These are phyloP conservation scores for Mycena filopes DNA, from an alignment of 768 basidiomycete genomes.

Conservation along the genomic window DNA sequence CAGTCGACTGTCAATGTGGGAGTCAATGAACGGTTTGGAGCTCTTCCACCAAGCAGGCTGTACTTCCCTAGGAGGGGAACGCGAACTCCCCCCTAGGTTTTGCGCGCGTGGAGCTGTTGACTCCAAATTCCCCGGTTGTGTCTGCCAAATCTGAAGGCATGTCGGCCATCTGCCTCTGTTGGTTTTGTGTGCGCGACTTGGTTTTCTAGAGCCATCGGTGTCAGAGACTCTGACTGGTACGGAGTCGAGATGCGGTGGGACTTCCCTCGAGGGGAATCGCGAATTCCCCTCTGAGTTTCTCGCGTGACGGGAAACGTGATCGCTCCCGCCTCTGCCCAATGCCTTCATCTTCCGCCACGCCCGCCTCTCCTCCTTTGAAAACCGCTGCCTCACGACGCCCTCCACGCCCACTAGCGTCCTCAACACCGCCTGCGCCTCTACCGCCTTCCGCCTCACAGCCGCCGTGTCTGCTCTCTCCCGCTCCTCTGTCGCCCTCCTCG, in stretches of 20 bases:
- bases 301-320: slow-evolving; percentile 5
- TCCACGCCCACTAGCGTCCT: slow-evolving; percentile 1
- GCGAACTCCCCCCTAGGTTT: slow-evolving; percentile 14
- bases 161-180: not conserved
- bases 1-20: slow-evolving; percentile 6
- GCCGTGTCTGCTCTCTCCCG: not conserved
- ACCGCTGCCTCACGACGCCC: not conserved
- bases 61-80: slow-evolving; percentile 24
- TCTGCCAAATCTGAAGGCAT: not conserved
- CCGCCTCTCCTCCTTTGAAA: slow-evolving; percentile 1
- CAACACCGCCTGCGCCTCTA: not conserved
- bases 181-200: not conserved
- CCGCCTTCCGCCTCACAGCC: no score
- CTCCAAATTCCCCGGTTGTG: no score
- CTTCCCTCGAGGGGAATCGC: slow-evolving; percentile 27
- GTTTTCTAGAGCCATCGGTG: slow-evolving; percentile 2
- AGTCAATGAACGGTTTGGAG: slow-evolving; percentile 7
- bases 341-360: slow-evolving; percentile 13
- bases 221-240: slow-evolving; percentile 7
- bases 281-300: slow-evolving; percentile 25
- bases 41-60: not conserved
- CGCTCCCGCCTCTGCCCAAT: not conserved
- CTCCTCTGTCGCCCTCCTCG: not conserved
- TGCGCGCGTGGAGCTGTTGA: slow-evolving; percentile 1
- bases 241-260: slow-evolving; percentile 9